Conservation (phyloP, 768 basidiomycete genomes). For the Trametes elegans region DNA sequence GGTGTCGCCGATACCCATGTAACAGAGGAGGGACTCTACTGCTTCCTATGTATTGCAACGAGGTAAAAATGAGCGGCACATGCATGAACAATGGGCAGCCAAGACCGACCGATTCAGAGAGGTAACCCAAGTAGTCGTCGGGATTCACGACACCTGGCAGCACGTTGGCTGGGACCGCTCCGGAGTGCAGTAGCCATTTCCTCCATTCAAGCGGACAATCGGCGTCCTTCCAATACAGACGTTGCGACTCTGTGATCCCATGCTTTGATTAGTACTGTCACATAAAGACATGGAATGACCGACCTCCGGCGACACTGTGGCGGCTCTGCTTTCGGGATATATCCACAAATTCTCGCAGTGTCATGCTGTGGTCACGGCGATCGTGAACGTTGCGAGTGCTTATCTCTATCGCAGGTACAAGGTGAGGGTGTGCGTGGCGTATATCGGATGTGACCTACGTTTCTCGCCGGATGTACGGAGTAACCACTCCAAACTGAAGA, state of each 20-base stretch:
- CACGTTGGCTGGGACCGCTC: conserved; percentile 51
- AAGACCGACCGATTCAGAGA: conserved; percentile 49
- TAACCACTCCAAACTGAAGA: conserved; percentile 61
- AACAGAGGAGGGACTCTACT: conserved; percentile 84
- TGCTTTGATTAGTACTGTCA: background rate
- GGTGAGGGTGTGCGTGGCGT: background rate
- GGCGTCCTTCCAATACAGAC: conserved; percentile 78
- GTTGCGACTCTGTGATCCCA: conserved; percentile 47
- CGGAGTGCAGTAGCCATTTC: conserved; percentile 49
- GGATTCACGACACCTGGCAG: conserved; percentile 51
- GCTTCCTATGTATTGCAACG: conserved; percentile 40
- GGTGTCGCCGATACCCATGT: conserved; percentile 78
- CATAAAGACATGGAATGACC: background rate
- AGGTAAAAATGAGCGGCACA: background rate
- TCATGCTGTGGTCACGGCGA: conserved; percentile 50
- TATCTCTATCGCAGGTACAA: conserved; percentile 41
- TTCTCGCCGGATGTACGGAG: conserved; percentile 27
- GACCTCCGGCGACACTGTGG: conserved; percentile 13
- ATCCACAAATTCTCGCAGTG: conserved; percentile 52
- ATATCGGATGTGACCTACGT: conserved; percentile 28
- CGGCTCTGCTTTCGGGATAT: conserved; percentile 27
- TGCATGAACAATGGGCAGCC: background rate
- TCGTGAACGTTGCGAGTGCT: conserved; percentile 62
- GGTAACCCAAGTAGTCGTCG: conserved; percentile 56
- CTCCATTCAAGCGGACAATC: conserved; percentile 67